These are phyloP conservation scores for Fusarium sacchari DNA, from an alignment of 2,329 filamentous ascomycete species.

Conservation along the genomic window DNA sequence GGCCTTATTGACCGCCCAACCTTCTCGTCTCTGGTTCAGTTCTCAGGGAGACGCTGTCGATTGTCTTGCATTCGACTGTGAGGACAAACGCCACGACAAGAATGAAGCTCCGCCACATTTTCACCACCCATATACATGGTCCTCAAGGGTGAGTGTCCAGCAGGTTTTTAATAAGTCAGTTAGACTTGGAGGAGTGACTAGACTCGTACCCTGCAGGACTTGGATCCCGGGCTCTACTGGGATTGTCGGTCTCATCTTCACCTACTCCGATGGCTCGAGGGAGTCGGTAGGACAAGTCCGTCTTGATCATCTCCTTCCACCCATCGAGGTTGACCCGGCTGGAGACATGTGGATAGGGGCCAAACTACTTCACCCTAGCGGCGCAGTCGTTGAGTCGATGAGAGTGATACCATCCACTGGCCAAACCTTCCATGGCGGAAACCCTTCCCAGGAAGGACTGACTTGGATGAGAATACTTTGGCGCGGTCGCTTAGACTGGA, in stretches of 20 bases:
- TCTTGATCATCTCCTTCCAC: constrained; percentile 5
- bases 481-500: constrained; percentile 5
- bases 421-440: background rate
- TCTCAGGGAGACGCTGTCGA: background rate
- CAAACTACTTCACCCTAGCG: background rate
- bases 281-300: constrained; percentile 18
- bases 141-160: background rate
- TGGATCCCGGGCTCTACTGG: constrained; percentile 9
- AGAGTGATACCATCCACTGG: constrained; percentile 4
- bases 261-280: constrained; percentile 8
- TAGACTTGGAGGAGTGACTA: background rate
- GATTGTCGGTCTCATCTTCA: constrained; percentile 11
- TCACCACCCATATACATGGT: background rate
- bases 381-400: background rate
- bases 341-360: constrained; percentile 18
- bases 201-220: background rate
- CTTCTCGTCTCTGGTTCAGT: constrained; percentile 13
- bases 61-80: constrained; percentile 8
- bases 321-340: background rate
- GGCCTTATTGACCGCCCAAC: background rate
- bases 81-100: background rate
- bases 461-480: background rate
- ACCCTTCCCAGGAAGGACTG: background rate
- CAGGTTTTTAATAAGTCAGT: background rate
- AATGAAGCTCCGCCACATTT: background rate